phyloP scores from a whole-genome alignment of 1,284 basidiomycete genomes.

The Sanguinoderma infundibulare region DNA sequence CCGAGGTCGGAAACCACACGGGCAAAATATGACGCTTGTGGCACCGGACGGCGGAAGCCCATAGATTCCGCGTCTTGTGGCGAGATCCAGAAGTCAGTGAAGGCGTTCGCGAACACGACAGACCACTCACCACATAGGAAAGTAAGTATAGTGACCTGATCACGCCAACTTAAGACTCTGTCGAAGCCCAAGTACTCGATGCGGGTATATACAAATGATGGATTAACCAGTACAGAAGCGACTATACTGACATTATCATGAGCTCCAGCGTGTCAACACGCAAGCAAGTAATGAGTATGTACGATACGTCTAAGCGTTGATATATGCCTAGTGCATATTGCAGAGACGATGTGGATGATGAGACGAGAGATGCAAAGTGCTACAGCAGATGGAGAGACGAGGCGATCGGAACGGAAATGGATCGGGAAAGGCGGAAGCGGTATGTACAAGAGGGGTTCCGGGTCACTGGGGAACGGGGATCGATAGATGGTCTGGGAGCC shows the following conservation, averaged over 20 bases:
- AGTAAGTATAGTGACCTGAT: not conserved
- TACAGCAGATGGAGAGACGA: not conserved
- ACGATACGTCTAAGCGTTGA: conserved; percentile 2
- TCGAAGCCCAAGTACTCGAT: no score
- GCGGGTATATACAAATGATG: not conserved
- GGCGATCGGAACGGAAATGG: not conserved
- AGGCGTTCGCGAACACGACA: no score
- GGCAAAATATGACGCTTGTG: no score
- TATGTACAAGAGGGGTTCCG: not conserved
- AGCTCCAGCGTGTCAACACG: not conserved
- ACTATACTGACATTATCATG: not conserved
- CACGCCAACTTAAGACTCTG: not conserved
- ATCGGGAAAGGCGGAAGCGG: not conserved
- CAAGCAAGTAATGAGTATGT: not conserved
- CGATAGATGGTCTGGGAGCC: not conserved
- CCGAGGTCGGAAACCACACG: no score
- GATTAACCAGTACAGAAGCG: not conserved
- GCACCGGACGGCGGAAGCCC: no score
- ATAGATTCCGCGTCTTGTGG: no score
- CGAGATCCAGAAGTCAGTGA: no score
- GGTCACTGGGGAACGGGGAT: not conserved
- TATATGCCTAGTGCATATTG: not conserved
- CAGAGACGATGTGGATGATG: not conserved
- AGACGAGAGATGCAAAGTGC: not conserved
- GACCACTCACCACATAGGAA: no score